A percentile compares a stretch with the other conserved stretches of the same genome.
These are phyloP conservation scores for Rhodotorula kratochvilovae DNA, from an alignment of 768 basidiomycete species.

Conservation along the genomic window DNA sequence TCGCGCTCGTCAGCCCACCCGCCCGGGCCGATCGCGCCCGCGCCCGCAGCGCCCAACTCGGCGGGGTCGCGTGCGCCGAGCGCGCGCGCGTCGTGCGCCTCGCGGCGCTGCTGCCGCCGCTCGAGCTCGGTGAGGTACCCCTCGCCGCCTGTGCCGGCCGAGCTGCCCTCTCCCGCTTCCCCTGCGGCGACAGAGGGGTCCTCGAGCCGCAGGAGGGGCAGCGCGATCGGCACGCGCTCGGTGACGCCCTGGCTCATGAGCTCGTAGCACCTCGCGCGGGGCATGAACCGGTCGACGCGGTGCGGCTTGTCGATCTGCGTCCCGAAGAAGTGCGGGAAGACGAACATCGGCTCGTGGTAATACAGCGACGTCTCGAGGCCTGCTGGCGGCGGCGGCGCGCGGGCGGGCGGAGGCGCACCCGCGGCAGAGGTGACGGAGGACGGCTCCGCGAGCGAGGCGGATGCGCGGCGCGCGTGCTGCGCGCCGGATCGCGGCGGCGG, in stretches of 20 bases:
- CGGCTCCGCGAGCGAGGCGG: not conserved
- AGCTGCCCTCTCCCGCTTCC: too few species aligned
- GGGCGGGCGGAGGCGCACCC: not conserved
- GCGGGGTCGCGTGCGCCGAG: slow-evolving; percentile 18
- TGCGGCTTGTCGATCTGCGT: slow-evolving; percentile 51
- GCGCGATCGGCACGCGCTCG: slow-evolving; percentile 9
- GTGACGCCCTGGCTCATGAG: slow-evolving; percentile 28
- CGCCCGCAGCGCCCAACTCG: not conserved
- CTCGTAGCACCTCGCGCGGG: slow-evolving; percentile 63
- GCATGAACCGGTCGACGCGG: slow-evolving; percentile 66
- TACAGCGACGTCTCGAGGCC: slow-evolving; percentile 57
- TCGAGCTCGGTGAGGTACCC: slow-evolving; percentile 13
- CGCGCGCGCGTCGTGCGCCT: slow-evolving; percentile 27
- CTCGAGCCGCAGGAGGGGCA: slow-evolving; percentile 15
- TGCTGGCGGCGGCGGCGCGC: slow-evolving; percentile 40
- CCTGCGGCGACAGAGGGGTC: not conserved
- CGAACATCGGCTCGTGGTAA: slow-evolving; percentile 50
- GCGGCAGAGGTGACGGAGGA: not conserved
- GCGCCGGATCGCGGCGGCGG: not conserved
- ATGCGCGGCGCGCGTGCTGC: not conserved
- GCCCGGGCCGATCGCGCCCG: not conserved
- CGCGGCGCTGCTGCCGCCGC: slow-evolving; percentile 13
- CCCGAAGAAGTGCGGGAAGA: slow-evolving; percentile 50
- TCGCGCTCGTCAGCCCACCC: slow-evolving; percentile 6
- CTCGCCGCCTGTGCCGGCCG: not conserved